These are phyloP conservation scores for Monosporascus sp. DNA, from an alignment of 2,329 filamentous ascomycete species.

Conservation along the genomic window DNA sequence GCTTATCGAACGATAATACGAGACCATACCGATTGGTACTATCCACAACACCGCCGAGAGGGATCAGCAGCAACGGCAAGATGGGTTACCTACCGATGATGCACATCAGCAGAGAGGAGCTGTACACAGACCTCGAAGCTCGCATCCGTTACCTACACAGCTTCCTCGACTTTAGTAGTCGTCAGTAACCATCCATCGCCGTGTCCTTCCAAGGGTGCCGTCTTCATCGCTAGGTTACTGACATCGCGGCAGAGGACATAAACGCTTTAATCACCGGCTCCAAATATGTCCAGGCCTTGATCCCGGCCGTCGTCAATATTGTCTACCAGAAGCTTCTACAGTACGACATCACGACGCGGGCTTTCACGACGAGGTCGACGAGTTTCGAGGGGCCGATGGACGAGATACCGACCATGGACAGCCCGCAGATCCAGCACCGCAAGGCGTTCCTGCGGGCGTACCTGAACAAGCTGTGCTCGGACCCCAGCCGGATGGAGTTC, in stretches of 20 bases:
- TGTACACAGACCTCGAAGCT: constrained; percentile 66
- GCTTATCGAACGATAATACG: too few relatives aligned
- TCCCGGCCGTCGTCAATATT: constrained; percentile 77
- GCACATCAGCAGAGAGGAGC: constrained; percentile 64
- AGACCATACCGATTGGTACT: too few relatives aligned
- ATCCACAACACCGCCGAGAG: too few relatives aligned
- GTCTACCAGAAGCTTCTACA: constrained; percentile 77
- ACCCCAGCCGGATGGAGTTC: constrained; percentile 70
- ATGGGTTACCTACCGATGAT: constrained; percentile 30
- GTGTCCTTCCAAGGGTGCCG: neutral
- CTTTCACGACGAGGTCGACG: constrained; percentile 60
- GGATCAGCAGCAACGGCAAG: neutral
- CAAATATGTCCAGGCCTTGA: constrained; percentile 76
- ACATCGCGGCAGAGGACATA: constrained; percentile 55
- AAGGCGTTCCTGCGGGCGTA: constrained; percentile 78
- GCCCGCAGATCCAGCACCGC: constrained; percentile 68
- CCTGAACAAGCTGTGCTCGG: constrained; percentile 67
- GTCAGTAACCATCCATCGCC: constrained; percentile 38
- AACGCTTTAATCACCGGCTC: constrained; percentile 63
- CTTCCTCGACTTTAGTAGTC: constrained; percentile 68
- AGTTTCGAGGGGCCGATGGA: constrained; percentile 65
- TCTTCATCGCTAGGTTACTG: constrained; percentile 6
- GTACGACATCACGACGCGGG: constrained; percentile 76
- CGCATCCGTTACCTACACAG: constrained; percentile 68
- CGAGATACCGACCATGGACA: constrained; percentile 58